phyloP scores from a whole-genome alignment of 1,284 basidiomycete species.

The Lentinula novae-zelandiae region DNA sequence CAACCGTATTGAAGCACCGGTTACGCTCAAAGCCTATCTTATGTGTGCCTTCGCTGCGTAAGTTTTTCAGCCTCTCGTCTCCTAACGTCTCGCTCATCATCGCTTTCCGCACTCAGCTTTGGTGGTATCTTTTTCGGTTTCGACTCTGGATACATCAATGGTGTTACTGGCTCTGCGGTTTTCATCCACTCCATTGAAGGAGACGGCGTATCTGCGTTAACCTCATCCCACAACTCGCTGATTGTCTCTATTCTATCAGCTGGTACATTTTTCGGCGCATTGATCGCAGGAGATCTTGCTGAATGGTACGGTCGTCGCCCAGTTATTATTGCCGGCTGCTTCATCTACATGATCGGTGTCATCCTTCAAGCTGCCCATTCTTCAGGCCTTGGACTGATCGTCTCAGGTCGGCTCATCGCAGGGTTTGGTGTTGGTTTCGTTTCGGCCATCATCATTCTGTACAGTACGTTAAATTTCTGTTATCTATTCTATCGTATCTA shows the following conservation, averaged over 20 bases:
- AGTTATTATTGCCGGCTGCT: not conserved
- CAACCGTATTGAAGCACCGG: slow-evolving; percentile 3
- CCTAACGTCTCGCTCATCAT: not conserved
- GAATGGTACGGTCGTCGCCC: slow-evolving; percentile 9
- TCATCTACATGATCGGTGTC: slow-evolving; percentile 9
- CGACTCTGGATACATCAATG: slow-evolving; percentile 12
- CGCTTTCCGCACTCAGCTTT: not conserved
- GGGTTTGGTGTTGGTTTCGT: slow-evolving; percentile 21
- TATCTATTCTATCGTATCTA: not conserved
- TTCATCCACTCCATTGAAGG: slow-evolving; percentile 11
- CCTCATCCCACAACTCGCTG: slow-evolving; percentile 9
- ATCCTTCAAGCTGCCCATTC: slow-evolving; percentile 10
- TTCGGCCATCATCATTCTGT: slow-evolving; percentile 18
- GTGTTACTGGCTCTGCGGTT: slow-evolving; percentile 3
- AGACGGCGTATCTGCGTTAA: not conserved
- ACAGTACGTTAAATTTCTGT: not conserved
- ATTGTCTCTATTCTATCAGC: slow-evolving; percentile 10
- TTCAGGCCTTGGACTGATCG: slow-evolving; percentile 9
- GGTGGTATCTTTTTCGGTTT: slow-evolving; percentile 14
- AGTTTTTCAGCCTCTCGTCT: not conserved
- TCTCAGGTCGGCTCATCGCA: slow-evolving; percentile 16
- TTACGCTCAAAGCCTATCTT: slow-evolving; percentile 1
- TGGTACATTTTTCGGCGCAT: slow-evolving; percentile 9
- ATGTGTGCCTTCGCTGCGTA: slow-evolving; percentile 8
- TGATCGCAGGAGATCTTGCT: slow-evolving; percentile 5